Conservation (phyloP, 2,329 filamentous ascomycete genomes). For the Xylariaceae sp. region DNA sequence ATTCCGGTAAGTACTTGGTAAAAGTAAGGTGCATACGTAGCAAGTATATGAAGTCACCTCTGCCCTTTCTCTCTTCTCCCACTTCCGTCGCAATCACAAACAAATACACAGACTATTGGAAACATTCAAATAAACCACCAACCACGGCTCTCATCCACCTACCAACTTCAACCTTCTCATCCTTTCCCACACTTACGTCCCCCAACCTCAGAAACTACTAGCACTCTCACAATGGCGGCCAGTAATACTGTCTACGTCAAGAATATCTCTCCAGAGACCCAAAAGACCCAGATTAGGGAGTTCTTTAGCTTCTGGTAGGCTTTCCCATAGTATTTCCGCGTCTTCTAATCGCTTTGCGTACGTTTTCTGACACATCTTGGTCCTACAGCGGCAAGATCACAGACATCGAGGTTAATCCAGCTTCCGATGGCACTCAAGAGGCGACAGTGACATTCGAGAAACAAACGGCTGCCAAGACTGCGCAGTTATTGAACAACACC, state of each 20-base stretch:
- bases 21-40: too few species aligned
- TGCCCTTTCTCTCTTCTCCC: too few species aligned
- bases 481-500: conserved; percentile 93
- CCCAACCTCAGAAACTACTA: too few species aligned
- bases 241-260: conserved; percentile 70
- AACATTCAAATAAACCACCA: too few species aligned
- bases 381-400: conserved; percentile 78
- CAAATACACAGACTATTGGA: too few species aligned
- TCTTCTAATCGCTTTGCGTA: not conserved
- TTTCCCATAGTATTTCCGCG: conserved; percentile 3
- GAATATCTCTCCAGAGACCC: conserved; percentile 77
- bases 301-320: conserved; percentile 95
- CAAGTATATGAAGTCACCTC: too few species aligned
- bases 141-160: not conserved
- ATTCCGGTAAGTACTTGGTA: too few species aligned
- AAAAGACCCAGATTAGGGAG: conserved; percentile 85
- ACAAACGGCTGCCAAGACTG: conserved; percentile 92
- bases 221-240: not conserved
- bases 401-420: conserved; percentile 67
- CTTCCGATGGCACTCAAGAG: conserved; percentile 62
- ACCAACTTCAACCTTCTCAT: not conserved
- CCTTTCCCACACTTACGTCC: conserved; percentile 44
- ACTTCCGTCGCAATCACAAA: too few species aligned
- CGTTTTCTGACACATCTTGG: conserved; percentile 1
- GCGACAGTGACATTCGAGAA: conserved; percentile 97